These are phyloP conservation scores for Paramicrosporidium saccamoebae DNA, from an alignment of 371 early-diverging fungal genomes.

Conservation along the genomic window DNA sequence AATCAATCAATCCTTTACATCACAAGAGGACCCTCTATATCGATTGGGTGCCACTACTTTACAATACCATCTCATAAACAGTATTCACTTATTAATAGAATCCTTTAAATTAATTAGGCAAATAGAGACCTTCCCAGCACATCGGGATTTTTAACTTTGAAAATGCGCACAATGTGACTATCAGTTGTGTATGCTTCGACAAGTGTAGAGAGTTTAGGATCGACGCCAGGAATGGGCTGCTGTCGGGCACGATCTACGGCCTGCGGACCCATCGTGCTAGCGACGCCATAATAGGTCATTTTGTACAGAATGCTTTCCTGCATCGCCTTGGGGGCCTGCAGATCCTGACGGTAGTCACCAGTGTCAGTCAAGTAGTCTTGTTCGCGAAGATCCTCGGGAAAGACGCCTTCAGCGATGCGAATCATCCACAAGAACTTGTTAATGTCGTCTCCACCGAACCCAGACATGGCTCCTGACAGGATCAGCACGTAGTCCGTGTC, in stretches of 20 bases:
- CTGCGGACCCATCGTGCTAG: slow-evolving; percentile 40
- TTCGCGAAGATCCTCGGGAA: slow-evolving; percentile 68
- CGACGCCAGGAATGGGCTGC: slow-evolving; percentile 26
- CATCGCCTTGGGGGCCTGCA: slow-evolving; percentile 59
- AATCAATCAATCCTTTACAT: no score
- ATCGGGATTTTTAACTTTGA: slow-evolving; percentile 72
- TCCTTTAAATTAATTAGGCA: no score
- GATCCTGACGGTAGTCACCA: slow-evolving; percentile 80
- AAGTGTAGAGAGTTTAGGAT: slow-evolving; percentile 39
- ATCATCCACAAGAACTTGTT: slow-evolving; percentile 99
- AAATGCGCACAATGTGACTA: slow-evolving; percentile 86
- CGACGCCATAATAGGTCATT: slow-evolving; percentile 74
- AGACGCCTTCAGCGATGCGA: slow-evolving; percentile 85
- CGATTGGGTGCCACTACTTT: no score
- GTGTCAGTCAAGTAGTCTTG: slow-evolving; percentile 39
- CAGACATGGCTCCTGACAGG: slow-evolving; percentile 75
- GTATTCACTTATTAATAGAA: no score
- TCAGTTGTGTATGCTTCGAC: slow-evolving; percentile 72
- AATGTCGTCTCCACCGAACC: slow-evolving; percentile 94
- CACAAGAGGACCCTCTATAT: no score
- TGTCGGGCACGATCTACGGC: slow-evolving; percentile 59
- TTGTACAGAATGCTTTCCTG: slow-evolving; percentile 74
- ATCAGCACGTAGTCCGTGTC: slow-evolving; percentile 88
- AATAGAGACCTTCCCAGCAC: slow-evolving; percentile 66
- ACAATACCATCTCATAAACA: no score